These are phyloP conservation scores for Fomitopsis pulvina DNA, from an alignment of 768 basidiomycete genomes.

Conservation along the genomic window DNA sequence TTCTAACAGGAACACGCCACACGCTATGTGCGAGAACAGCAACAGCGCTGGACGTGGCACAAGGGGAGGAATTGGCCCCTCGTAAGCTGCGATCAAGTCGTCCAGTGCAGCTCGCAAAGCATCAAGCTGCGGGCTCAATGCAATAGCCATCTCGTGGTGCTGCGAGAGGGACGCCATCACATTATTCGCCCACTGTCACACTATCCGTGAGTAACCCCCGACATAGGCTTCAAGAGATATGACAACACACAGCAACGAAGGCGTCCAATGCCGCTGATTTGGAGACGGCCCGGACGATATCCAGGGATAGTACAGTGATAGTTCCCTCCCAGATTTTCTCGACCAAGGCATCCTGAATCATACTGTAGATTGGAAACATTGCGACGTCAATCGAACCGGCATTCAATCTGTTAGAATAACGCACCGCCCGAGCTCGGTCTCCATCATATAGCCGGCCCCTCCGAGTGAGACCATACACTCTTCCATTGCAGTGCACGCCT, in stretches of 20 bases:
- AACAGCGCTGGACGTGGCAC: slow-evolving; percentile 53
- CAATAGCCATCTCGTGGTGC: slow-evolving; percentile 18
- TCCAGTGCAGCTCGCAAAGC: slow-evolving; percentile 34
- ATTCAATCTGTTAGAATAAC: slow-evolving; percentile 8
- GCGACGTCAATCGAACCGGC: not conserved
- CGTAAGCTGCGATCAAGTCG: slow-evolving; percentile 35
- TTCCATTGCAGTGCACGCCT: slow-evolving; percentile 56
- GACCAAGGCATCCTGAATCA: slow-evolving; percentile 63
- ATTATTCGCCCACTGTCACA: slow-evolving; percentile 45
- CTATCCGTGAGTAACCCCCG: slow-evolving; percentile 1
- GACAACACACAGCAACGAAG: slow-evolving; percentile 41
- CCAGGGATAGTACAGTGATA: slow-evolving; percentile 58
- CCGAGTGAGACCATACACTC: slow-evolving; percentile 71
- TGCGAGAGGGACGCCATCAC: slow-evolving; percentile 38
- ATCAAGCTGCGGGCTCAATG: slow-evolving; percentile 17
- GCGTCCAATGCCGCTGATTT: slow-evolving; percentile 37
- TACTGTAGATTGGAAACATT: slow-evolving; percentile 19
- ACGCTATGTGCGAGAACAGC: slow-evolving; percentile 48
- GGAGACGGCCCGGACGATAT: slow-evolving; percentile 50
- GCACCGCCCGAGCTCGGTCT: slow-evolving; percentile 60
- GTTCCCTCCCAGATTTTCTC: slow-evolving; percentile 87
- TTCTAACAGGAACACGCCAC: slow-evolving; percentile 55
- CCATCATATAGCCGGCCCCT: slow-evolving; percentile 81
- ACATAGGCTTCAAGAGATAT: not conserved
- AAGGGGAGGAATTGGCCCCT: slow-evolving; percentile 36